phyloP scores from a whole-genome alignment of 768 basidiomycete species.

The Chlorophyllum brunneum region DNA sequence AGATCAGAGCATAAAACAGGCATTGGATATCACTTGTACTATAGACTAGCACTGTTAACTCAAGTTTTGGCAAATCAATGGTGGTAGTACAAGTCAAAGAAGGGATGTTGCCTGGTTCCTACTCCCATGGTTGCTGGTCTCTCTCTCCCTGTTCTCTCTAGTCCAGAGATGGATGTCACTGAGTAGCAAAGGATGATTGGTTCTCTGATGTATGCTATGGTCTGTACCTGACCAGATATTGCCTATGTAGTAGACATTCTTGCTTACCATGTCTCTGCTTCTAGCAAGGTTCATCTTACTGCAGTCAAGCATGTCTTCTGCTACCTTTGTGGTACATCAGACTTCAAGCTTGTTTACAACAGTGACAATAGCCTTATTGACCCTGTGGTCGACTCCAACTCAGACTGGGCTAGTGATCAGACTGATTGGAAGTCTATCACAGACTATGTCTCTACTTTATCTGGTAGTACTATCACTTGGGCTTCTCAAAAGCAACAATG shows the following conservation, averaged over 20 bases:
- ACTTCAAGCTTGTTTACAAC: background rate
- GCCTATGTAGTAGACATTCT: slow-evolving; percentile 37
- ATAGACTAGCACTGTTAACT: too few relatives aligned
- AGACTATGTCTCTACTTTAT: slow-evolving; percentile 23
- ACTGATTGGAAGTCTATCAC: slow-evolving; percentile 21
- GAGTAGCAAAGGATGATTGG: slow-evolving; percentile 17
- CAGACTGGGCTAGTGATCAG: slow-evolving; percentile 17
- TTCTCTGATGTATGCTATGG: slow-evolving; percentile 20
- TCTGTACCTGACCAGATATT: slow-evolving; percentile 21
- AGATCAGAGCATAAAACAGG: too few relatives aligned
- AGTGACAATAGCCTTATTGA: background rate
- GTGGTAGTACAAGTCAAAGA: too few relatives aligned
- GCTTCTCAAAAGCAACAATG: slow-evolving; percentile 21
- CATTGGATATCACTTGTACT: too few relatives aligned
- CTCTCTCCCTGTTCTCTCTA: background rate
- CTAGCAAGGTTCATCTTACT: slow-evolving; percentile 13
- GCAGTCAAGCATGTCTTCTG: background rate
- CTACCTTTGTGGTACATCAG: background rate
- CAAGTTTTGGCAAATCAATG: too few relatives aligned
- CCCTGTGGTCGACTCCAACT: slow-evolving; percentile 12
- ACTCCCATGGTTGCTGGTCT: slow-evolving; percentile 12
- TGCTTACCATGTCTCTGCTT: slow-evolving; percentile 10
- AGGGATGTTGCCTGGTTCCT: slow-evolving; percentile 1
- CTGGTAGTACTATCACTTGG: slow-evolving; percentile 26
- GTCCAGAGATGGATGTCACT: background rate